Evolutionary conservation across 2,329 filamentous ascomycete species (phyloP), one percentile per base, ranked within the genome.

Genomic region (Domatiomyces catenatus): DNA sequence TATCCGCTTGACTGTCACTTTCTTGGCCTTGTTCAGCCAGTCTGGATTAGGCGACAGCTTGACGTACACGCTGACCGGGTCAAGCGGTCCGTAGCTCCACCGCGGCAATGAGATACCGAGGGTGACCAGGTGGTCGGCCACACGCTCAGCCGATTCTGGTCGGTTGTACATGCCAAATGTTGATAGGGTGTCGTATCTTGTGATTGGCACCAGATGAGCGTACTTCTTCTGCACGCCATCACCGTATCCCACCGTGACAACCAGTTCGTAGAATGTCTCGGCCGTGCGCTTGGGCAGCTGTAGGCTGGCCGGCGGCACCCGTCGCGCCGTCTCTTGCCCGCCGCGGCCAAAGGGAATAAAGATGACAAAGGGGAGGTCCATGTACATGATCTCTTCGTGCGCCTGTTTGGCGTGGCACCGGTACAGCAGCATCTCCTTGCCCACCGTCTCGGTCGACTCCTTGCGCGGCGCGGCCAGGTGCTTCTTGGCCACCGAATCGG

Each of bases 91-190:
- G 65, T 96, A 98, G 56, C 89, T 95, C 88, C 90, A 95, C 55
- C 88, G 80, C 20, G 92, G 90, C 58, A 98, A 73, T 54, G 88
- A 94, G 59, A 95, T 94, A 45, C 86, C 87, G 50, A 96, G 72
- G 7, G 87, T 93, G 54, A 96, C 86, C 50, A 96, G 72, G 66
- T 94, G 92, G 69, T 96, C 92, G 48, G 84, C 80, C 28, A 88
- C 86, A 53, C 82, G 79, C 61, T 93, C 84, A 50, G 87, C 86
- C 52, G 84, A 84, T 67, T 95, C 90, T 15, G 89, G 90, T 50
- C 88, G 83, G 69, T 96, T 96, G 73, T 96, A 98, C 92, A 96
- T 96, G 68, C 92, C 92, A 70, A 98, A 98, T 1, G 92, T 96
- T 43, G 89, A 95, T 47, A 98, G 74, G 1, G 90, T 98, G 67